Base-by-base conservation (phyloP, 75 land plant species). In the Selaginella tamariscina region DNA sequence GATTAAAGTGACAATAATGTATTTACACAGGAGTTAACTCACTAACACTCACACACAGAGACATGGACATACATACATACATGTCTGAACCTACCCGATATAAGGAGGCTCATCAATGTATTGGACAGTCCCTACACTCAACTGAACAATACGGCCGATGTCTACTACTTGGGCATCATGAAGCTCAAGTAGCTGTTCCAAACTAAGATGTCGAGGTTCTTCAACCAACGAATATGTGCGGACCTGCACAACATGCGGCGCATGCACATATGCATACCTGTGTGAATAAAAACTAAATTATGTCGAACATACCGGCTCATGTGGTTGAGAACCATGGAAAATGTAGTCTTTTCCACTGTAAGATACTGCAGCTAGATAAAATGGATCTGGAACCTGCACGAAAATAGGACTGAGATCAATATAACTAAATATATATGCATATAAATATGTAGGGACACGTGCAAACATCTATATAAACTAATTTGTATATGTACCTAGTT, bases 251-350 rank as follows among this genome's bases (percentile, higher is more conserved):
- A 31, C 55, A 31, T 11, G 23, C 13, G 28, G 69, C 2, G 24
- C 2, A 22, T 65, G 2, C 31, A 65, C 21, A 72, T 23, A 26
- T 2, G 2, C 67, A 56, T n/a, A 28, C 33, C 1, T n/a, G 0
- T 0, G 54, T 15, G n/a, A 24, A 29, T 57, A 55, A 24, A n/a
- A 39, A 15, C 5, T 5, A 5, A 39, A 15, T 15, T 5, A 39
- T 39, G 11, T 39, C 5, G 26, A 0, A 74, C 78, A 26, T 73
- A 78, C 80, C 32, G 62, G 33, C 32, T 78, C 80, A 24, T 78
- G 80, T 8, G 80, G 68, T 27, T 70, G 80, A 63, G 80, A 78
- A 21, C 80, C 80, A 64, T 78, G 80, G n/a, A 78, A 72, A 65
- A 78, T 64, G 64, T 56, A 76, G 65, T 78, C 77, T 29, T 74